Evolutionary conservation across 805 yeast species (phyloP), one percentile per base, ranked within the genome.

Genomic region (Sugiyamaella mastotermitis): DNA sequence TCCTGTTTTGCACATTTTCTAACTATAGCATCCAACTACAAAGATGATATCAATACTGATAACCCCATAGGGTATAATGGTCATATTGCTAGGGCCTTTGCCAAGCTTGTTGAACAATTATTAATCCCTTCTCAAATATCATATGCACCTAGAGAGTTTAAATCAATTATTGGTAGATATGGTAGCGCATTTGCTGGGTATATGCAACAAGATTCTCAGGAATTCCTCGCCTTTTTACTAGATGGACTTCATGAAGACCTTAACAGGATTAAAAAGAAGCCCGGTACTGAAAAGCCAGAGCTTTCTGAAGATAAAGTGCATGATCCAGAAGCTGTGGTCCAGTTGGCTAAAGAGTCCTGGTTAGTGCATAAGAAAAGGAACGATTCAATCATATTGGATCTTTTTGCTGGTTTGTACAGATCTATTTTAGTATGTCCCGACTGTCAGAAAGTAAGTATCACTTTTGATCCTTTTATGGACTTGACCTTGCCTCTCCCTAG

Each of bases 391-490:
- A 76, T 90, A 15, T 71, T 78, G 18, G 97, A 92, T 55, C 64
- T 92, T 27, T 92, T 90, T 65, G 83, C 88, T 7, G 97, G 97
- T 0, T 55, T 86, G 52, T 92, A 90, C 58, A 84, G 88, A 59
- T 86, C 95, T 1, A 87, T 96, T 0, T 66, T 92, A 38, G 71
- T 81, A 9, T 90, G 98, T 55, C 97, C 97, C 0, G 78, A 63
- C 6, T 92, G 98, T 60, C 56, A 69, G 14, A 80, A 80, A 49
- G 73, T 83, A 5, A 81, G 94, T 19, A 72, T 90, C 18, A 88
- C 97, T 0, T 92, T 88, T 62, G 98, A 90, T 57, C 97, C 98
- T 0, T 90, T 78, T 55, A 85, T 78, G 61, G 96, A 87, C 54
- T 63, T 90, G 47, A 87, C 98, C 0, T 63, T 90, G 31, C 97